Evolutionary conservation across 768 basidiomycete species (phyloP).

Genomic region (Kwoniella bestiolae): DNA sequence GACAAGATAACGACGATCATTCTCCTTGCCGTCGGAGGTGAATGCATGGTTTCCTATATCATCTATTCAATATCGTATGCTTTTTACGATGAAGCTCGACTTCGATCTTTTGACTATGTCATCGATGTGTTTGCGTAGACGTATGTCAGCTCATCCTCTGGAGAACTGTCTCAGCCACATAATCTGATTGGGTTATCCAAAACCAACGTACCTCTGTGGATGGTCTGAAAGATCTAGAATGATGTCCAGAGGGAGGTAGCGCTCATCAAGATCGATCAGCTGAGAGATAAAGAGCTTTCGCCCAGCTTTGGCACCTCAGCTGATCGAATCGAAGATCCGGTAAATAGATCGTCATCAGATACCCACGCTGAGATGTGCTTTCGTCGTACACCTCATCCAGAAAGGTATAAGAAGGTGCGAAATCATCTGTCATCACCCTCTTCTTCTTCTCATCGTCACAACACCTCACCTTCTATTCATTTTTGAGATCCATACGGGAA

Average conservation of each 20-base stretch:
- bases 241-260: neutral
- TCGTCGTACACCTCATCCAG: too few species aligned
- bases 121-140: too few species aligned
- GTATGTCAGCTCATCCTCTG: neutral
- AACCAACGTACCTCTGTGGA: too few species aligned
- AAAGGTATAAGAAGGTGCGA: neutral
- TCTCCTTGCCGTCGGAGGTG: neutral
- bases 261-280: neutral
- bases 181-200: too few species aligned
- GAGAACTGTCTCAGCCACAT: too few species aligned
- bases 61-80: too few species aligned
- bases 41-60: too few species aligned
- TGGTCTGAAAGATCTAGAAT: too few species aligned
- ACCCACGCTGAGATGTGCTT: too few species aligned
- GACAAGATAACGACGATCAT: neutral
- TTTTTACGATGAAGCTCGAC: too few species aligned
- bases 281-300: neutral
- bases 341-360: neutral
- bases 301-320: neutral
- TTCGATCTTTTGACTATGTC: too few species aligned
- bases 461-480: neutral
- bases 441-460: neutral
- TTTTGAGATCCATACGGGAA: too few species aligned
- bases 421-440: neutral
- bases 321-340: neutral